These are phyloP conservation scores for Nadsonia starkeyi-henricii DNA, from an alignment of 1,139 yeast species.

Conservation along the genomic window DNA sequence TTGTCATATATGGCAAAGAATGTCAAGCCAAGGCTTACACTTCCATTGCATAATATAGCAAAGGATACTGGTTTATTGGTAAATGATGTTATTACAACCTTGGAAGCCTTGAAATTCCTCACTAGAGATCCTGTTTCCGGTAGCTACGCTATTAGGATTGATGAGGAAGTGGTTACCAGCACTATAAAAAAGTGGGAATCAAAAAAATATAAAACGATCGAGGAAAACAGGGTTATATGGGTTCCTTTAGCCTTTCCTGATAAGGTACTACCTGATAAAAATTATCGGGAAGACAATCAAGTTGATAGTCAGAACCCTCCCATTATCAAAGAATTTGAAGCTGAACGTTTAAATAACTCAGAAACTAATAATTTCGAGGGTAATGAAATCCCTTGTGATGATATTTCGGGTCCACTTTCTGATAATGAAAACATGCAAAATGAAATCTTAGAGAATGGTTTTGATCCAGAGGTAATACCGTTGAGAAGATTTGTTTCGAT, in stretches of 20 bases:
- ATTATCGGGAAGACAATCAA: too few species aligned
- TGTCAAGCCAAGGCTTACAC: too few species aligned
- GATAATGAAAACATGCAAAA: neutral
- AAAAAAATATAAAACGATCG: constrained; percentile 40
- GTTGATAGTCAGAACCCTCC: too few species aligned
- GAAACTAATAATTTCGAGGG: too few species aligned
- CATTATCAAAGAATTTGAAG: too few species aligned
- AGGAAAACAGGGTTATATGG: constrained; percentile 51
- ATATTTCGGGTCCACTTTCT: too few species aligned
- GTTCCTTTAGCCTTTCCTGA: constrained; percentile 14
- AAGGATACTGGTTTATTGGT: constrained; percentile 65
- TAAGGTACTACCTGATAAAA: too few species aligned
- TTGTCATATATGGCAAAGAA: constrained; percentile 34
- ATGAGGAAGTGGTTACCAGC: constrained; percentile 31
- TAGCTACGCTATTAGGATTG: constrained; percentile 40
- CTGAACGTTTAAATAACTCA: too few species aligned
- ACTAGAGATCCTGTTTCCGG: constrained; percentile 27
- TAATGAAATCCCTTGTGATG: too few species aligned
- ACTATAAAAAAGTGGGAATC: constrained; percentile 40
- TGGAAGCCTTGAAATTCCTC: constrained; percentile 62
- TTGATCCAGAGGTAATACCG: neutral
- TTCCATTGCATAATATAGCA: constrained; percentile 30
- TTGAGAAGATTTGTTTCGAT: neutral
- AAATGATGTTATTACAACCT: constrained; percentile 75
- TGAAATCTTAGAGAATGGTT: neutral